Conservation (phyloP, 179 eudicot species). For the Beta lomatogona region DNA sequence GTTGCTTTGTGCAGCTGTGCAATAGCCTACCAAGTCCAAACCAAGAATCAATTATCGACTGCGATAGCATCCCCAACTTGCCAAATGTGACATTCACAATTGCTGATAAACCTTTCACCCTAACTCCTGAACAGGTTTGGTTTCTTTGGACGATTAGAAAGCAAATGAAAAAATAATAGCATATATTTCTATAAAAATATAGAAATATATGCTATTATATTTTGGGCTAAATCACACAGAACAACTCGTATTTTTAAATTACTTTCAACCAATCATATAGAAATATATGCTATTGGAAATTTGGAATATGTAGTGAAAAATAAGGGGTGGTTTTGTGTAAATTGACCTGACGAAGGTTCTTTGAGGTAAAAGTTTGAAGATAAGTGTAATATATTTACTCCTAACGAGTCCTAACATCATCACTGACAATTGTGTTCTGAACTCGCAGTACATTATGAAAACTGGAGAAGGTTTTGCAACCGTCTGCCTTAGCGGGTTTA, state of each 20-base stretch:
- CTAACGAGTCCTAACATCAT: not conserved
- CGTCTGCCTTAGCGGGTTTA: constrained; percentile 77
- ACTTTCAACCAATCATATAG: too few species aligned
- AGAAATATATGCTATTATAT: not conserved
- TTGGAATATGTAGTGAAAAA: not conserved
- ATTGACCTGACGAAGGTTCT: not conserved
- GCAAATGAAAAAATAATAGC: not conserved
- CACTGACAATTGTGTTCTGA: not conserved
- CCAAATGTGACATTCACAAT: constrained; percentile 73
- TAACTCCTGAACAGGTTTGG: constrained; percentile 76
- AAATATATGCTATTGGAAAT: too few species aligned
- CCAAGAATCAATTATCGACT: constrained; percentile 64
- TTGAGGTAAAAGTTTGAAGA: not conserved
- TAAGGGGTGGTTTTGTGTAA: not conserved
- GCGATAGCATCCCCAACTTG: constrained; percentile 48
- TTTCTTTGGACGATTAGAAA: constrained; percentile 1
- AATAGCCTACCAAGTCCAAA: constrained; percentile 76
- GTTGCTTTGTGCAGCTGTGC: constrained; percentile 58
- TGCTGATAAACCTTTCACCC: constrained; percentile 53
- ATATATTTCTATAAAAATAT: not conserved
- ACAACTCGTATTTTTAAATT: not conserved
- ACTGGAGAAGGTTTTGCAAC: constrained; percentile 56
- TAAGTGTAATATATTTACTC: not conserved
- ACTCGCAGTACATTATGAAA: constrained; percentile 72
- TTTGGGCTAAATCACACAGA: not conserved